Conservation (phyloP, 352 stramenopile genomes). For the Globisporangium apiculatum region DNA sequence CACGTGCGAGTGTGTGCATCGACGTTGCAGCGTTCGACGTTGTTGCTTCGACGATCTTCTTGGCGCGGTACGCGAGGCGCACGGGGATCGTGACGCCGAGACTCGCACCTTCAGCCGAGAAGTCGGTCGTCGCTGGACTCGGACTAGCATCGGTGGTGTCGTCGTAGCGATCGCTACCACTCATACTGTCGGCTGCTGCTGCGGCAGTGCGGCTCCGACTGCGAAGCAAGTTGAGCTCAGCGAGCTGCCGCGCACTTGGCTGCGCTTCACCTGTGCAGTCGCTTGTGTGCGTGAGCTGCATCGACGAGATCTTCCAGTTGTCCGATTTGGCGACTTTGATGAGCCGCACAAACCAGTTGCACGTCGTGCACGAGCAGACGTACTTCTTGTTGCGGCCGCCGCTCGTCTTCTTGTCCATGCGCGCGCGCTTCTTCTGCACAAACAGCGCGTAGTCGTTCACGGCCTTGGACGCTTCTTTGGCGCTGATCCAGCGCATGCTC, state of each 20-base stretch:
- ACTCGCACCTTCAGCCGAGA: conserved; percentile 9
- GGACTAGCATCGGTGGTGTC: neutral
- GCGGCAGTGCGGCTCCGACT: conserved; percentile 18
- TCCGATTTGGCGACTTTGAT: conserved; percentile 82
- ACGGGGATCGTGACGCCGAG: conserved; percentile 18
- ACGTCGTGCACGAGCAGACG: conserved; percentile 65
- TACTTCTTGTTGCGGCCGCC: conserved; percentile 85
- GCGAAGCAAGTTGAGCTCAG: conserved; percentile 73
- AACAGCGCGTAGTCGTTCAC: conserved; percentile 76
- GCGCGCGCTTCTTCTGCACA: conserved; percentile 71
- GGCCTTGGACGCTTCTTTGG: conserved; percentile 71
- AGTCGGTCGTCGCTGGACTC: neutral
- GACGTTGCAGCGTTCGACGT: conserved; percentile 54
- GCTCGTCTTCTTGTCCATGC: conserved; percentile 76
- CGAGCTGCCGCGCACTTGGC: conserved; percentile 68
- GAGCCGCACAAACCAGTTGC: conserved; percentile 73
- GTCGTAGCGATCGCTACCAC: conserved; percentile 35
- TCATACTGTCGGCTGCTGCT: conserved; percentile 16
- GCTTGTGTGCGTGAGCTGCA: conserved; percentile 74
- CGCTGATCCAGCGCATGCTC: conserved; percentile 75
- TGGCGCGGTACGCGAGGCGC: conserved; percentile 15
- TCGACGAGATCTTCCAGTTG: conserved; percentile 87
- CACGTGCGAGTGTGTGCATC: conserved; percentile 66
- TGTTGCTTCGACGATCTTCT: conserved; percentile 16
- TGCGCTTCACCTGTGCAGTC: conserved; percentile 56